Percentiles rank a stretch among this genome's conserved stretches.
Evolutionary conservation across 2,329 filamentous ascomycete species (phyloP).

Genomic region (Colletotrichum sp.): DNA sequence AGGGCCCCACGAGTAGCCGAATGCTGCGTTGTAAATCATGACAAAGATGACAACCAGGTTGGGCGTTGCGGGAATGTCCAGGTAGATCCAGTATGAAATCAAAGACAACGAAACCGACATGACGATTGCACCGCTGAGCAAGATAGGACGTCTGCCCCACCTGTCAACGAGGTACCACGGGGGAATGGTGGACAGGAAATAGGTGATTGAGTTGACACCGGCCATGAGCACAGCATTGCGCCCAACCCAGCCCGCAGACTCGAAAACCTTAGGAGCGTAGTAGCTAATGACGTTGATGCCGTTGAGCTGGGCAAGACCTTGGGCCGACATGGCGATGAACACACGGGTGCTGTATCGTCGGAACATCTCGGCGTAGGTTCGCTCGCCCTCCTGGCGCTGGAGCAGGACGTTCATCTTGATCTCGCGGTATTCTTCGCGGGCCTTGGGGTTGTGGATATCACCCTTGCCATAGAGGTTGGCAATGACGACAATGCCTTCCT

Average conservation of each 20-base stretch:
- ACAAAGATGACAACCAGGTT: constrained; percentile 90
- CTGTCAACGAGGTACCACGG: constrained; percentile 97
- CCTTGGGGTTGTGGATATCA: constrained; percentile 91
- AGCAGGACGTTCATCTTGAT: constrained; percentile 98
- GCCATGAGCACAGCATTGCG: constrained; percentile 95
- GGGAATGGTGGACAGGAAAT: constrained; percentile 89
- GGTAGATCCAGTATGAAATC: constrained; percentile 95
- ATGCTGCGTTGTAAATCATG: constrained; percentile 98
- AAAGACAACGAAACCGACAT: constrained; percentile 88
- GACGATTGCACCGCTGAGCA: constrained; percentile 85
- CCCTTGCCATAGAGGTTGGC: constrained; percentile 96
- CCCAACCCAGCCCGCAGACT: constrained; percentile 94
- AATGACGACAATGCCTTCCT: constrained; percentile 98
- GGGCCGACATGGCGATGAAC: constrained; percentile 98
- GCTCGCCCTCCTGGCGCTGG: constrained; percentile 92
- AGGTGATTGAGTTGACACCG: constrained; percentile 90
- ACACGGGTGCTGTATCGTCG: constrained; percentile 88
- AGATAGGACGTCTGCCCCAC: constrained; percentile 87
- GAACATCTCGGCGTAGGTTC: constrained; percentile 94
- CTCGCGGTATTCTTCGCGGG: constrained; percentile 93
- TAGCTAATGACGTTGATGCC: constrained; percentile 99
- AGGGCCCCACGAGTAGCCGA: constrained; percentile 93
- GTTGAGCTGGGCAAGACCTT: constrained; percentile 93
- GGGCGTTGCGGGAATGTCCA: constrained; percentile 80
- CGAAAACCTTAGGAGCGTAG: constrained; percentile 95